These are phyloP conservation scores for Tylopilus balloui DNA, from an alignment of 768 basidiomycete species.

Conservation along the genomic window DNA sequence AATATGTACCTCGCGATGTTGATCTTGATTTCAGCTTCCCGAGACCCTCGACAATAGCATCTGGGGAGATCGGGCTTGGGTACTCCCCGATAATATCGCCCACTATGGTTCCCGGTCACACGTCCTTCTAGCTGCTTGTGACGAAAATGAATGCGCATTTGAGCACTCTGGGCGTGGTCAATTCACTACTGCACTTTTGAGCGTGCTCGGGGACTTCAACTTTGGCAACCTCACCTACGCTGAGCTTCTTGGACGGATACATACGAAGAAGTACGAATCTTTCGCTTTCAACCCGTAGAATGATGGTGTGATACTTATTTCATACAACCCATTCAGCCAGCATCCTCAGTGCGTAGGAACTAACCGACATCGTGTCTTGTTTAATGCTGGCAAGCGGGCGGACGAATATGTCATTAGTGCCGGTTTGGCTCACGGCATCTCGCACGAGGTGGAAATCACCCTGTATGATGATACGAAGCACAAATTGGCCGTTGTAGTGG, in stretches of 20 bases:
- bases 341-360: constrained; percentile 29
- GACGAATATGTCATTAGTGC: constrained; percentile 22
- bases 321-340: constrained; percentile 15
- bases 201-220: constrained; percentile 2
- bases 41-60: constrained; percentile 27
- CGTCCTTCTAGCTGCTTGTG: constrained; percentile 42
- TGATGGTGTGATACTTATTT: not conserved
- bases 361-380: constrained; percentile 10
- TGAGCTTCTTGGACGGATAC: constrained; percentile 18
- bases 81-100: constrained; percentile 11
- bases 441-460: constrained; percentile 13
- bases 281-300: not conserved
- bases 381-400: too few relatives aligned
- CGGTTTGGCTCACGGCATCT: constrained; percentile 28
- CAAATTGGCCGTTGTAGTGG: not conserved
- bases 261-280: not conserved
- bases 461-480: constrained; percentile 13
- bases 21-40: constrained; percentile 1
- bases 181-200: constrained; percentile 27
- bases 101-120: constrained; percentile 34
- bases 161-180: constrained; percentile 19
- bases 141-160: constrained; percentile 31
- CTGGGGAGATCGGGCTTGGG: constrained; percentile 12
- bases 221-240: constrained; percentile 22
- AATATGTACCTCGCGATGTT: constrained; percentile 6